Base-by-base conservation (phyloP, 306 rosid genomes). In the Prunus kanzakura region DNA sequence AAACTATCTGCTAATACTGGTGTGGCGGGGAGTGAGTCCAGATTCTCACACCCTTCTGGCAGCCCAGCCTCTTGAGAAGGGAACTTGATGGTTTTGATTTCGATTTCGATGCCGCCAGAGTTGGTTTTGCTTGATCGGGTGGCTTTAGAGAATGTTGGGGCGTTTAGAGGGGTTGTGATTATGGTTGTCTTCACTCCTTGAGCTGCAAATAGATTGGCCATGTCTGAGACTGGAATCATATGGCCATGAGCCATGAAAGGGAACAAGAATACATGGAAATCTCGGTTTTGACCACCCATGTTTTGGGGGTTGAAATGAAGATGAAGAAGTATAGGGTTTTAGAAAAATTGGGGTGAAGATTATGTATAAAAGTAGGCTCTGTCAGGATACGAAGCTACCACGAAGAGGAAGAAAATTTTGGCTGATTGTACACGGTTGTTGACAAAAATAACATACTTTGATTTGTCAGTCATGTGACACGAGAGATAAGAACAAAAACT, bases 31-130 rank as follows among this genome's bases (percentile, higher is more conserved):
- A 84, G 3, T 0, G 67, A 19, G 62, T 89, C 86, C 0, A 55
- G 6, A 54, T 69, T 85, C 41, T 90, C 94, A 8, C 81, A 79
- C 0, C 90, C 91, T 73, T 83, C 81, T 0, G 91, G 93, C 8
- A 90, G 62, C 0, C 91, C 93, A 0, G 78, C 70, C 45, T 82
- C 49, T 18, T 66, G 43, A 0, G 67, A 1, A 0, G 93, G 90
- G 70, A 93, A 89, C 0, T 80, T 19, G 50, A 85, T 64, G 50
- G 57, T 13, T 7, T 20, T n/a, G 45, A 85, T 35, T 0, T 71
- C 14, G 19, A 85, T 69, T 16, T 23, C 4, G 49, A 49, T 12
- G 11, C 11, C 15, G 3, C 8, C 2, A 0, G 3, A 23, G 5
- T 1, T 1, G 62, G 23, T 7, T 4, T 41, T 43, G 8, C 19